Evolutionary conservation across 257 asterid genomes (phyloP), one percentile per base, ranked within the genome.

Genomic region (Datura wrightii): DNA sequence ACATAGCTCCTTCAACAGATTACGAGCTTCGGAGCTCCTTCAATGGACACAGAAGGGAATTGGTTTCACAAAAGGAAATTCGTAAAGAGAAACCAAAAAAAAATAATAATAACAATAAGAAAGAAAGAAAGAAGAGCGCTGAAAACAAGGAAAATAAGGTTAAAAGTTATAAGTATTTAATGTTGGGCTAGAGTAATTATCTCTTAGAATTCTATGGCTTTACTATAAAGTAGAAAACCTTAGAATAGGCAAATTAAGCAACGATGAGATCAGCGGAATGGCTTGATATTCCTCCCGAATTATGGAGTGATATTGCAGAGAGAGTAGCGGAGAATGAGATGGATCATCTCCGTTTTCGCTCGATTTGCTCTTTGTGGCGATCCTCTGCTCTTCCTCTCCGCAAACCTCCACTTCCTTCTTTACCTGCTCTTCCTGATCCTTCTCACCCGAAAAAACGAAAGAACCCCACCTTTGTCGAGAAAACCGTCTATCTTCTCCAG

Each of bases 311-410:
- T 2, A 59, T 59, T 59, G 37, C 67, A 19, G 36, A 59, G 67
- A n/a, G 1, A 19, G 14, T 59, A n/a, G 13, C 13, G 3, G 11
- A 18, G 36, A 8, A 59, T 2, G 66, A 62, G 70, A 18, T 46
- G 18, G 81, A 44, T 41, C 41, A 9, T 31, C 80, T 44, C 34
- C 58, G 31, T 42, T 72, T 72, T 52, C 58, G 59, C 59, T 74
- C 81, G 10, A 74, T 74, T 53, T 74, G 81, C 58, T n/a, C 59
- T 13, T n/a, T 14, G 8, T 76, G 81, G 59, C 41, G 81, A 11
- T 76, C 58, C 31, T 71, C 79, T 15, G 15, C 56, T 31, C 80
- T 10, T 13, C 80, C 80, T 6, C 59, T 19, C 60, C 36, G 3
- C 80, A 8, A 18, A 15, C n/a, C 9, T 41, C 81, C 39, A n/a